Evolutionary conservation across 2,329 filamentous ascomycete species (phyloP).

Genomic region (Venturia effusa): DNA sequence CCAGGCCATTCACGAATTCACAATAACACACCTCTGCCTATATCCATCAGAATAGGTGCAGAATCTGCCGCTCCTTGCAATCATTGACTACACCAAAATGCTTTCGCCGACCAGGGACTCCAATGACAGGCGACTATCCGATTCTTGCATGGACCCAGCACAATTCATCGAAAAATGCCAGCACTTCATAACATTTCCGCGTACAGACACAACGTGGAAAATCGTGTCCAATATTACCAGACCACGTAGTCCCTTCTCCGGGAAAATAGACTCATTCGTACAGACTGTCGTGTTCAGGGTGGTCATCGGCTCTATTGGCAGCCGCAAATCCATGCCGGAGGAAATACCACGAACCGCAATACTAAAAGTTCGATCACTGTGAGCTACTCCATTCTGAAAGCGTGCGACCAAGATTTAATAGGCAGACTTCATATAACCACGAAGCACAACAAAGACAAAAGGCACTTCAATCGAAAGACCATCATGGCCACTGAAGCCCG

Average conservation of each 20-base stretch:
- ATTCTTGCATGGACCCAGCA: background rate
- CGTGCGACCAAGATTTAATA: background rate
- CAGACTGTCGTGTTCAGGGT: background rate
- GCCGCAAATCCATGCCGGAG: background rate
- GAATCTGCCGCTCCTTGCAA: background rate
- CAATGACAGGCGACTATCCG: background rate
- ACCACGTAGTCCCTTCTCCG: background rate
- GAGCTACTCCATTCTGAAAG: background rate
- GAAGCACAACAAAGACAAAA: background rate
- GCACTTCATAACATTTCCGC: conserved; percentile 2
- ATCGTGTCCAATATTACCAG: background rate
- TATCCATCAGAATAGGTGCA: background rate
- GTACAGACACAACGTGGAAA: background rate
- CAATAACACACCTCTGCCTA: background rate
- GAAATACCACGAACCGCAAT: conserved; percentile 4
- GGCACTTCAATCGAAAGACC: background rate
- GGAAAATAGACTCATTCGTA: background rate
- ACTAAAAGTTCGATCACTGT: conserved; percentile 1
- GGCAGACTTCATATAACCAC: background rate
- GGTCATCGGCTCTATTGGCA: background rate
- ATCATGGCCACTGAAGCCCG: background rate
- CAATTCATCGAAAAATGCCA: background rate
- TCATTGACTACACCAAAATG: background rate
- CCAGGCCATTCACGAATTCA: background rate
- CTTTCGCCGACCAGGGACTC: background rate